Evolutionary conservation across 306 rosid genomes (phyloP).

Genomic region (Leucaena leucocephala): DNA sequence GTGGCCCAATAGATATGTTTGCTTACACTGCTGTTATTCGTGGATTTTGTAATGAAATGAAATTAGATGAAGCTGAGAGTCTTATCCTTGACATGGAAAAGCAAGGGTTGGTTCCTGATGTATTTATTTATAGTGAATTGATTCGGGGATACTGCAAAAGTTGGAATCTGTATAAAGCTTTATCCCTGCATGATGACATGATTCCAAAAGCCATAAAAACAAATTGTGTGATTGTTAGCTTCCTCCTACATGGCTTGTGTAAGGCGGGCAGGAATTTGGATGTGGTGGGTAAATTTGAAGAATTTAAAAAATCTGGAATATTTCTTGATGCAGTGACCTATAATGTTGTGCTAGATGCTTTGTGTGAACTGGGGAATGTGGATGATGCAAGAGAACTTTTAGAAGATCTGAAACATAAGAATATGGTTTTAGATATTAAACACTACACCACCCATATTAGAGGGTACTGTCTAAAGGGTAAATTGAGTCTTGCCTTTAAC

Average conservation of each 20-base stretch:
- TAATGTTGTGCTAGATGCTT: constrained; percentile 65
- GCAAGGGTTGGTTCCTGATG: constrained; percentile 66
- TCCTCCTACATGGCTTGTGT: constrained; percentile 69
- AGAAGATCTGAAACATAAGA: constrained; percentile 62
- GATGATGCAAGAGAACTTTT: constrained; percentile 62
- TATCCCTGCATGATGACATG: constrained; percentile 59
- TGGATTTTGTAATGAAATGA: constrained; percentile 76
- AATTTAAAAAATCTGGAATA: constrained; percentile 52
- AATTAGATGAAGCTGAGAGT: constrained; percentile 57
- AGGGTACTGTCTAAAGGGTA: constrained; percentile 62
- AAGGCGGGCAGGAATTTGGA: constrained; percentile 63
- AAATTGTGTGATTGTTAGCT: constrained; percentile 63
- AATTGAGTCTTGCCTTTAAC: constrained; percentile 42
- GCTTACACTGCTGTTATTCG: constrained; percentile 63
- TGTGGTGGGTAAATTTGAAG: constrained; percentile 53
- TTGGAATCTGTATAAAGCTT: constrained; percentile 54
- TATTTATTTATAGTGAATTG: constrained; percentile 53
- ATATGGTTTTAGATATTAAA: constrained; percentile 56
- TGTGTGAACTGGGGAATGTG: constrained; percentile 65
- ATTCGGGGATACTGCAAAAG: constrained; percentile 76
- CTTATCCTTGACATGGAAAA: constrained; percentile 65
- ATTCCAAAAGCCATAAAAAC: constrained; percentile 63
- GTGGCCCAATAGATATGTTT: constrained; percentile 50
- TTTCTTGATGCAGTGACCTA: constrained; percentile 67
- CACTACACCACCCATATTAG: constrained; percentile 80